Conservation (phyloP, 257 asterid species). For the Ehretia macrophylla region DNA sequence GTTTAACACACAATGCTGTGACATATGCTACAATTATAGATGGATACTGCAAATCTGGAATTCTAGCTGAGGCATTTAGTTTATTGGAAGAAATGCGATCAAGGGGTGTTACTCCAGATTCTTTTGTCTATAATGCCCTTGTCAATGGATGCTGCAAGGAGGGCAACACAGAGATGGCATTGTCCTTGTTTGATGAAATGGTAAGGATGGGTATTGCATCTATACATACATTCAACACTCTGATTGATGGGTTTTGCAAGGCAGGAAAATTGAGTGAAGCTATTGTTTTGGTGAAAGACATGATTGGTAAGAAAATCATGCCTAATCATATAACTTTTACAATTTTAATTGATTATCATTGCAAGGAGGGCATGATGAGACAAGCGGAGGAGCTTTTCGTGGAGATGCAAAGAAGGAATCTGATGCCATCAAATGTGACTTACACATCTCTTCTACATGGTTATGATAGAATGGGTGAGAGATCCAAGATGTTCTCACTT, state of each 20-base stretch:
- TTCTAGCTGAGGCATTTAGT: constrained; percentile 53
- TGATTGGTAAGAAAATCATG: constrained; percentile 51
- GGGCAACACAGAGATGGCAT: constrained; percentile 61
- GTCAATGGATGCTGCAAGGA: constrained; percentile 78
- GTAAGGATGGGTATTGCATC: constrained; percentile 55
- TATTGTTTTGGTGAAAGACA: constrained; percentile 49
- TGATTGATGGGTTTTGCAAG: constrained; percentile 76
- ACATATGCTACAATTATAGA: constrained; percentile 77
- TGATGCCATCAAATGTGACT: constrained; percentile 64
- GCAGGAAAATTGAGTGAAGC: constrained; percentile 56
- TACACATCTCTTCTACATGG: constrained; percentile 72
- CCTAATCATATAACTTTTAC: constrained; percentile 78
- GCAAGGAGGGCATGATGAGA: constrained; percentile 52
- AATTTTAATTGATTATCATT: constrained; percentile 53
- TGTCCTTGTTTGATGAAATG: constrained; percentile 47
- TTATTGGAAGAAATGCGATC: constrained; percentile 61
- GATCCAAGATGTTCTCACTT: constrained; percentile 50
- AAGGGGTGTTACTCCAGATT: constrained; percentile 56
- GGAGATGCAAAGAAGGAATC: constrained; percentile 55
- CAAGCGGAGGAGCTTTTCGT: constrained; percentile 67
- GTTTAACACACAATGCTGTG: constrained; percentile 58
- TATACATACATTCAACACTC: constrained; percentile 55
- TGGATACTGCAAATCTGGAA: constrained; percentile 66
- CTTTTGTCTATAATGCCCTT: constrained; percentile 61
- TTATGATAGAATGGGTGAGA: constrained; percentile 57